These are phyloP conservation scores for Centaurea solstitialis DNA, from an alignment of 129 eudicot species.

Conservation along the genomic window DNA sequence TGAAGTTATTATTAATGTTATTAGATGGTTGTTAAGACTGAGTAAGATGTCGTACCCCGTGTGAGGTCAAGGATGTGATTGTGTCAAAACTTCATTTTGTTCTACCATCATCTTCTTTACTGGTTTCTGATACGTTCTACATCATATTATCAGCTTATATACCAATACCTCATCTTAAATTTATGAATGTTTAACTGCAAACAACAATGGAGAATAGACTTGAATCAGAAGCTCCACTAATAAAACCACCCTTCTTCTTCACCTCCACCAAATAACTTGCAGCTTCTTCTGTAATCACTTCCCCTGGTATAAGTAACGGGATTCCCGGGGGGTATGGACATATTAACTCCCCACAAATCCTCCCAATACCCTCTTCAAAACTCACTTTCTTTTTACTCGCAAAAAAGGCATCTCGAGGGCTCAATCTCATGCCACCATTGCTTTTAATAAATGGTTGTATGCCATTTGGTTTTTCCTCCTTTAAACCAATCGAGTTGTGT, in stretches of 20 bases:
- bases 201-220: conserved; percentile 4
- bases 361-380: conserved; percentile 54
- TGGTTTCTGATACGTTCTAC: not conserved
- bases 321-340: conserved; percentile 95
- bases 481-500: not conserved
- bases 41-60: too few relatives aligned
- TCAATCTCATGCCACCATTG: conserved; percentile 38
- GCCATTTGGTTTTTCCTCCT: not conserved
- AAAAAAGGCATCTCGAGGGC: conserved; percentile 90
- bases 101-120: not conserved
- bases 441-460: conserved; percentile 11
- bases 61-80: too few relatives aligned
- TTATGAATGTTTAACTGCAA: conserved; percentile 23
- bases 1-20: too few relatives aligned
- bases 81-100: too few relatives aligned
- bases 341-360: conserved; percentile 14
- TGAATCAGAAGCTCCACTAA: conserved; percentile 29
- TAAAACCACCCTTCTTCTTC: conserved; percentile 52
- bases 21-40: too few relatives aligned
- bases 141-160: not conserved
- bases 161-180: not conserved
- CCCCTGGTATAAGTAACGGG: conserved; percentile 72
- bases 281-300: conserved; percentile 54
- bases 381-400: conserved; percentile 54
- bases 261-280: conserved; percentile 48